Percentiles rank a stretch among this genome's conserved stretches.
Evolutionary conservation across 179 eudicot genomes (phyloP).

Genomic region (Carnegiea gigantea): DNA sequence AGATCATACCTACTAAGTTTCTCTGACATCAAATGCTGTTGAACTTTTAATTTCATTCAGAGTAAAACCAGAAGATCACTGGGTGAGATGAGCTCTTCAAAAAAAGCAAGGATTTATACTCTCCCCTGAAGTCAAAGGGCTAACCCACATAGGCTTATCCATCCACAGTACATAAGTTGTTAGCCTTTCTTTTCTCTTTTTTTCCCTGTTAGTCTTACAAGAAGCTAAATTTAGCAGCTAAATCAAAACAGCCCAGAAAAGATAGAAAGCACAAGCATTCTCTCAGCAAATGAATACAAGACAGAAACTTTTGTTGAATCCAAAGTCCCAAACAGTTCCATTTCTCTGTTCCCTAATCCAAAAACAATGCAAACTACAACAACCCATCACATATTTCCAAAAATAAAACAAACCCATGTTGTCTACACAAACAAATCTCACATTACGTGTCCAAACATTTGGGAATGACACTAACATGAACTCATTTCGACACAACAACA

Average conservation of each 20-base stretch:
- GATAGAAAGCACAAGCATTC: background rate
- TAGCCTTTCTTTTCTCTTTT: background rate
- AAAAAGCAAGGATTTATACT: slow-evolving; percentile 5
- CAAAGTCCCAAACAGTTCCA: background rate
- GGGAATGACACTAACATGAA: background rate
- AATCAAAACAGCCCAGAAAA: background rate
- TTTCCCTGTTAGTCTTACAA: background rate
- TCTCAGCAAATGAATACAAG: background rate
- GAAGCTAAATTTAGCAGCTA: slow-evolving; percentile 8
- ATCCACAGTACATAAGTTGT: background rate
- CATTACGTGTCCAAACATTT: background rate
- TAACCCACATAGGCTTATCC: slow-evolving; percentile 20
- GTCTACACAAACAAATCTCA: background rate
- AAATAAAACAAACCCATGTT: background rate
- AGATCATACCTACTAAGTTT: background rate
- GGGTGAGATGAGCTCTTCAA: background rate
- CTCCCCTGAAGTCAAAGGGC: slow-evolving; percentile 25
- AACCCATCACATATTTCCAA: background rate
- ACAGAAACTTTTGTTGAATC: background rate
- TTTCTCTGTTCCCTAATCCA: background rate
- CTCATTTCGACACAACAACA: background rate
- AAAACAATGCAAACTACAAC: background rate
- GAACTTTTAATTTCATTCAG: background rate
- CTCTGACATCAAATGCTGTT: background rate
- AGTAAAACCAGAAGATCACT: background rate